A percentile compares a stretch with the other conserved stretches of the same genome.
Conservation (phyloP, 306 rosid species). For the Hippophae gyantsensis region DNA sequence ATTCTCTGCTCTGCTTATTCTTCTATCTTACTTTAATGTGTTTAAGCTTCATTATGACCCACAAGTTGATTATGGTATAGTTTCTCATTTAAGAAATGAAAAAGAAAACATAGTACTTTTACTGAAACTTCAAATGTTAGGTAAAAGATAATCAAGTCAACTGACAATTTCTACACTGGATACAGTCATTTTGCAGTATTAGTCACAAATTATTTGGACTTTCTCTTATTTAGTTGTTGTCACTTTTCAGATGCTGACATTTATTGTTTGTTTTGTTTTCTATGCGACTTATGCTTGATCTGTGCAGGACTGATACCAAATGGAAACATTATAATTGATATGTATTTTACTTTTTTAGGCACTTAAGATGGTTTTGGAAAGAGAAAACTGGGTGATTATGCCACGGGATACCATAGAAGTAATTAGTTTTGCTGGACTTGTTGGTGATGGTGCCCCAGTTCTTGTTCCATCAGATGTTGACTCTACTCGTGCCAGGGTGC, state of each 20-base stretch:
- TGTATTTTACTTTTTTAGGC: slow-evolving; percentile 45
- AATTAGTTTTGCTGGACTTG: slow-evolving; percentile 90
- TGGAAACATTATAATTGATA: not conserved
- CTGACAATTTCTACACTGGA: too few relatives aligned
- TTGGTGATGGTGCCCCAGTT: slow-evolving; percentile 94
- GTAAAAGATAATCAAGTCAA: too few relatives aligned
- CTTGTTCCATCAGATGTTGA: slow-evolving; percentile 47
- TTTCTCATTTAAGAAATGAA: too few relatives aligned
- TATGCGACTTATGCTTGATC: not conserved
- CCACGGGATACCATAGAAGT: slow-evolving; percentile 73
- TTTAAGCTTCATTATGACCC: not conserved
- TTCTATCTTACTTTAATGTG: not conserved
- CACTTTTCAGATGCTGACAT: not conserved
- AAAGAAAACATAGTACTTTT: too few relatives aligned
- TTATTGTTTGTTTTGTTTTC: not conserved
- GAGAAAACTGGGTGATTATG: slow-evolving; percentile 69
- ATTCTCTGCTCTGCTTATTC: not conserved
- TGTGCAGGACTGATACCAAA: slow-evolving; percentile 1
- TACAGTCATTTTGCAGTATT: too few relatives aligned
- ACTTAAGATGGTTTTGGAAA: slow-evolving; percentile 91
- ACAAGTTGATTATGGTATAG: not conserved
- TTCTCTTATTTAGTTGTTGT: not conserved
- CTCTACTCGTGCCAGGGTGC: slow-evolving; percentile 31
- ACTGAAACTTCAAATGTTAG: too few relatives aligned
- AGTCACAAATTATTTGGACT: too few relatives aligned